Base-by-base conservation (phyloP, 2,329 filamentous ascomycete species). In the Celoporthe dispersa region DNA sequence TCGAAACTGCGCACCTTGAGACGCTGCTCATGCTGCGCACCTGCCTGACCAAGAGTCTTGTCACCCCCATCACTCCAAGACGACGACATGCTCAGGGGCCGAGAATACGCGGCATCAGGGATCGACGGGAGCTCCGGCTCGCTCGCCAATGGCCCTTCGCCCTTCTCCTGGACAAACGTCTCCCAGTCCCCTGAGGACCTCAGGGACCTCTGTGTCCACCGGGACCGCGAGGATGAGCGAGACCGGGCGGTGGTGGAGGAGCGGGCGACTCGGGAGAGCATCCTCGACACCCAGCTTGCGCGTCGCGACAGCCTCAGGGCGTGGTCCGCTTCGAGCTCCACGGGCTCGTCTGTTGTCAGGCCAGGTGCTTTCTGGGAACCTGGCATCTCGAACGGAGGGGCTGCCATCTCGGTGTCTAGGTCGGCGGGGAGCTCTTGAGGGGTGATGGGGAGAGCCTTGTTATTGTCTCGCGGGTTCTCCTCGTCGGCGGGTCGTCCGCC, bases 241-340 rank as follows among this genome's bases (percentile, higher is more conserved):
- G 68, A 67, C 39, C 59, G 31, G 35, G 59, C 63, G 37, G 65
- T 63, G 31, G 51, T 64, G 48, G 68, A 64, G 12, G 68, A 70
- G 35, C 64, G 64, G 14, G 68, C 59, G 11, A 61, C 65, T n/a
- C 59, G 7, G 14, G 64, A 67, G 11, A 67, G 44, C 64, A 67
- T 67, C 57, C 64, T 67, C 11, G 68, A 70, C 1, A 70, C 59
- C 64, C 68, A 70, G 31, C 68, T 70, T 37, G 57, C 59, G n/a
- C 44, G 65, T n/a, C 28, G 25, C 31, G 68, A 70, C 5, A 66
- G 59, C 31, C 28, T 64, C 12, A 37, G 31, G n/a, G 37, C 48
- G 19, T n/a, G 62, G 31, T 51, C 44, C 12, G 60, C 68, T 9
- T 70, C 68, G 7, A 70, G 64, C 25, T 67, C 68, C 44, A 62